A percentile compares a stretch with the other conserved stretches of the same genome.
Conservation (phyloP, 345 rosid species). For the Populus tremula region DNA sequence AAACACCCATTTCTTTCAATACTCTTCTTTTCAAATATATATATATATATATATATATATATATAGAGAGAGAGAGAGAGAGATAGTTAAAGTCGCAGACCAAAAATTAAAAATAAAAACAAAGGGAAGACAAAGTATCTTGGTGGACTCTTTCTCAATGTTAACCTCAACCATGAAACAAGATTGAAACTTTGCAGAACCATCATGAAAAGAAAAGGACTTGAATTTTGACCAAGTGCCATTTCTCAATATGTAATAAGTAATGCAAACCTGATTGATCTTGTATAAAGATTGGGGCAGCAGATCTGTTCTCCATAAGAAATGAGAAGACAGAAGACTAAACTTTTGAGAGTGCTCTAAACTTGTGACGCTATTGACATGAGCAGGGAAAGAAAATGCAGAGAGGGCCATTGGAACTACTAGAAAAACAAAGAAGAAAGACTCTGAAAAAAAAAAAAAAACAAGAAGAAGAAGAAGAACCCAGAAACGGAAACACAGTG, state of each 20-base stretch:
- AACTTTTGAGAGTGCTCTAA: conserved; percentile 43
- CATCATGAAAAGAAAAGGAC: neutral
- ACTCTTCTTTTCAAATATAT: neutral
- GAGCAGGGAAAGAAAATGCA: conserved; percentile 64
- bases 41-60: too few species aligned
- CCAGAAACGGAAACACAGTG: conserved; percentile 6
- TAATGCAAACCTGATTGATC: conserved; percentile 37
- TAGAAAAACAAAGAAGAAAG: too few species aligned
- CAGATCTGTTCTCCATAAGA: conserved; percentile 49
- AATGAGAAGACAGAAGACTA: conserved; percentile 38
- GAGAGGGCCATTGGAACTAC: conserved; percentile 50
- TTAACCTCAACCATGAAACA: neutral
- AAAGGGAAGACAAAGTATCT: neutral
- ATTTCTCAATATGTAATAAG: neutral
- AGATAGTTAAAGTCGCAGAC: conserved; percentile 8
- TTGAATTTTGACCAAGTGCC: conserved; percentile 8
- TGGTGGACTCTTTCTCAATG: conserved; percentile 1
- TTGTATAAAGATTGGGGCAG: conserved; percentile 34
- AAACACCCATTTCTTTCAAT: conserved; percentile 24
- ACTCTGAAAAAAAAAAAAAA: neutral
- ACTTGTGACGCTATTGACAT: conserved; percentile 31
- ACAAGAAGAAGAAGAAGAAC: neutral
- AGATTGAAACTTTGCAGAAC: neutral
- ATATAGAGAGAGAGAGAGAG: neutral
- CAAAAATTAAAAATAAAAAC: neutral